Base-by-base conservation (phyloP, 768 basidiomycete species). In the Mrakia frigida region DNA sequence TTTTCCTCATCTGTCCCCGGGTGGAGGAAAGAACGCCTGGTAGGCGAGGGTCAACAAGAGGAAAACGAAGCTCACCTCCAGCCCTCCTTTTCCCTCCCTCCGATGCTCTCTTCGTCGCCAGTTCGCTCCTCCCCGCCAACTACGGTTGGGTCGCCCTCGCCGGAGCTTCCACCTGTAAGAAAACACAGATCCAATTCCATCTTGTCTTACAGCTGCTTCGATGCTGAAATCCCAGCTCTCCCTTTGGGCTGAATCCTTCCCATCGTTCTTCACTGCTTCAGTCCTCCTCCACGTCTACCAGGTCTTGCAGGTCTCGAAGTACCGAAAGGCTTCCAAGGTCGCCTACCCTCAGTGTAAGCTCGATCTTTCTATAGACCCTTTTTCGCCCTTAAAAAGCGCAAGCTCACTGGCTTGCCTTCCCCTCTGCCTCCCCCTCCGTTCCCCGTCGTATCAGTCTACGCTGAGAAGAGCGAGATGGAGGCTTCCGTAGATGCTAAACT, bases 61-160 rank as follows among this genome's bases (percentile, higher is more conserved):
- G 60, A 61, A 61, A 31, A 9, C 33, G 37, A 68, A 68, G 65
- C 37, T 68, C 35, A 68, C 60, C 60, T 61, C 28, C 59, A 21
- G 28, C 61, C 39, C 39, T 39, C 25, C 37, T 23, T 33, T 35
- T 63, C 31, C 63, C 33, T 39, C 25, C 65, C 65, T 41, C 65
- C 65, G 65, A 39, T 68, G 9, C 25, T 13, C 1, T 39, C 35
- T 37, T 37, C 37, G 10, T 23, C 6, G 6, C 25, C 71, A 74
- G 73, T 25, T 61, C 73, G 2, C 63, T 75, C 68, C 59, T 75
- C 21, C 74, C 74, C 11, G 46, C 39, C 59, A 60, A 75, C 35
- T 75, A 75, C 53, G 68, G 74, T 31, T 70, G 33, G 46, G 74
- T 75, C 53, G 65, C 68, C 46, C 46, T 56, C n/a, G 69, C 74